Evolutionary conservation across 1,139 yeast species (phyloP).

Genomic region (Protomyces macrosporus): DNA sequence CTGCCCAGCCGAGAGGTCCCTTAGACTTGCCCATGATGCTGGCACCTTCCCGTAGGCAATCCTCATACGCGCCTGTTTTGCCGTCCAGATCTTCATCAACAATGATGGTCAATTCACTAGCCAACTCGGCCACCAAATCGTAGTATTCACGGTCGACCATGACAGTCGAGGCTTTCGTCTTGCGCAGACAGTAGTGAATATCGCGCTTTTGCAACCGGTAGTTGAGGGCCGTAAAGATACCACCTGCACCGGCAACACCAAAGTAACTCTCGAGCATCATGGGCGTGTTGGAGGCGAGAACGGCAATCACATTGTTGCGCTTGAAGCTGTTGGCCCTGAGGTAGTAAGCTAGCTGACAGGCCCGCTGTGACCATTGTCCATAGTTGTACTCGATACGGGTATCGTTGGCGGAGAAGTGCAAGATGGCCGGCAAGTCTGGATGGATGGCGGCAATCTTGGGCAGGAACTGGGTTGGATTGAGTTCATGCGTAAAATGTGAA

Average conservation of each 20-base stretch:
- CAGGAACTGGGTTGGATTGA: slow-evolving; percentile 41
- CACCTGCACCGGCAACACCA: slow-evolving; percentile 40
- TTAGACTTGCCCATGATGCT: slow-evolving; percentile 28
- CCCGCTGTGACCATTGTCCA: slow-evolving; percentile 37
- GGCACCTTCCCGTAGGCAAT: slow-evolving; percentile 35
- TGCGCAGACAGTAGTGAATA: slow-evolving; percentile 38
- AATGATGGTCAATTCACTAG: slow-evolving; percentile 32
- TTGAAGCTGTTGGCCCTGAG: slow-evolving; percentile 32
- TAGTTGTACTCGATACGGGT: slow-evolving; percentile 36
- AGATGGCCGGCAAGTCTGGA: slow-evolving; percentile 39
- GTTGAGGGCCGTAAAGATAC: slow-evolving; percentile 40
- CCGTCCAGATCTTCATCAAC: slow-evolving; percentile 36
- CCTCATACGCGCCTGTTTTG: slow-evolving; percentile 34
- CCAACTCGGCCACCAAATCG: slow-evolving; percentile 34
- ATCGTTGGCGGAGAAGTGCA: slow-evolving; percentile 36
- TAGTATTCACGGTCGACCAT: slow-evolving; percentile 39
- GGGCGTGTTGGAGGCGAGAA: slow-evolving; percentile 42
- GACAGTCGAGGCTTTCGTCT: slow-evolving; percentile 39
- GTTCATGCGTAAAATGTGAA: slow-evolving; percentile 35
- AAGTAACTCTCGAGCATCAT: slow-evolving; percentile 41
- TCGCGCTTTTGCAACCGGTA: slow-evolving; percentile 39
- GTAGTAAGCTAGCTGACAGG: slow-evolving; percentile 38
- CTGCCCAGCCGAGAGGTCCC: slow-evolving; percentile 33
- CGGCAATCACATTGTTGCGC: slow-evolving; percentile 38
- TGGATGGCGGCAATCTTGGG: slow-evolving; percentile 40